Evolutionary conservation across 352 stramenopile genomes (phyloP).

Genomic region (Pythium plurisporium): DNA sequence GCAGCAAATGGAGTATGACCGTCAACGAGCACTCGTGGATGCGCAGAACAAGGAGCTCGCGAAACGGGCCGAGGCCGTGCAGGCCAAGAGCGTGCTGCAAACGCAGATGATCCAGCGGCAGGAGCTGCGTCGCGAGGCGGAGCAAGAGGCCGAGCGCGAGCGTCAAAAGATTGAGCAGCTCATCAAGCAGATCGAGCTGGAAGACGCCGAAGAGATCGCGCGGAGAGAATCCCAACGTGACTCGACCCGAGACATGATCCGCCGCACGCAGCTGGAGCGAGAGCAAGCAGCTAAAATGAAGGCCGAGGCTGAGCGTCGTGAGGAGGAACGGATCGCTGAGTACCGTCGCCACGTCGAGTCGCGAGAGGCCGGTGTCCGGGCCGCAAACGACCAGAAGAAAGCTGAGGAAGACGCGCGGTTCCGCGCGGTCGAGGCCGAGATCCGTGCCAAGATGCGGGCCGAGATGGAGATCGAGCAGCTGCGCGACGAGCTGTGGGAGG

Average conservation of each 20-base stretch:
- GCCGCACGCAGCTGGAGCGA: constrained; percentile 41
- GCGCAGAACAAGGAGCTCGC: constrained; percentile 52
- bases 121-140: constrained; percentile 58
- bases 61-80: constrained; percentile 62
- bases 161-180: constrained; percentile 83
- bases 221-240: constrained; percentile 54
- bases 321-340: constrained; percentile 48
- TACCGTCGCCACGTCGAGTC: constrained; percentile 44
- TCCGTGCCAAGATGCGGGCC: constrained; percentile 67
- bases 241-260: constrained; percentile 52
- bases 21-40: constrained; percentile 71
- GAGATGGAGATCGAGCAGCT: constrained; percentile 88
- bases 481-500: constrained; percentile 90
- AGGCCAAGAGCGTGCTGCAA: constrained; percentile 66
- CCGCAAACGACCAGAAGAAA: constrained; percentile 70
- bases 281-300: constrained; percentile 23
- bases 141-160: constrained; percentile 67
- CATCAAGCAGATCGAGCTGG: constrained; percentile 79
- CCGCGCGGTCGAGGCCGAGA: constrained; percentile 78
- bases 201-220: constrained; percentile 78
- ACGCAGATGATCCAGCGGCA: constrained; percentile 65
- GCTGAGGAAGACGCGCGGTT: constrained; percentile 67
- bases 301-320: constrained; percentile 26
- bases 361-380: constrained; percentile 42
- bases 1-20: constrained; percentile 91